phyloP scores from a whole-genome alignment of 164 flowering plant genomes.

The Protea cynaroides region DNA sequence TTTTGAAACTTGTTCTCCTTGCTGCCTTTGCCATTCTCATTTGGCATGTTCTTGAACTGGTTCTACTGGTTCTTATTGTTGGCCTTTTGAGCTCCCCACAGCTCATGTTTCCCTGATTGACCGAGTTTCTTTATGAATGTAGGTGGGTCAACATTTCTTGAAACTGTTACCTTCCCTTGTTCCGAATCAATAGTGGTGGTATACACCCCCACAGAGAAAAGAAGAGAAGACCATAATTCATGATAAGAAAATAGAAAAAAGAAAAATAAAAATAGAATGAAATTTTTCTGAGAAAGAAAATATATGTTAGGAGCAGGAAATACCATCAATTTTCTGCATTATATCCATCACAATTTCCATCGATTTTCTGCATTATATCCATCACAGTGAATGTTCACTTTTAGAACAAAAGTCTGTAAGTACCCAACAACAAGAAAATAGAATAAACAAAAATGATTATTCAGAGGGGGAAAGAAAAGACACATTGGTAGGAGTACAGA shows the following conservation, averaged over 20 bases:
- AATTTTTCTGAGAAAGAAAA: neutral
- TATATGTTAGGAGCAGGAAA: neutral
- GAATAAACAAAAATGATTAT: conserved; percentile 4
- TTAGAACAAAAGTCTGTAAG: conserved; percentile 77
- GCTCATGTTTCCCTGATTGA: conserved; percentile 72
- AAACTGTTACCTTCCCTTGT: conserved; percentile 83
- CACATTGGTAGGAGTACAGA: conserved; percentile 11
- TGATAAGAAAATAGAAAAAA: no score
- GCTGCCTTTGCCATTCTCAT: conserved; percentile 41
- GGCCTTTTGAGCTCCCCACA: conserved; percentile 66
- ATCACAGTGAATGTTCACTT: conserved; percentile 87
- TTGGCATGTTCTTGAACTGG: conserved; percentile 65
- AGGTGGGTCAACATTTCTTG: conserved; percentile 75
- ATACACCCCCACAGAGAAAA: conserved; percentile 58
- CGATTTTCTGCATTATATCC: conserved; percentile 79
- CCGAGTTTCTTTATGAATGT: conserved; percentile 75
- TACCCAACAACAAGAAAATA: conserved; percentile 10
- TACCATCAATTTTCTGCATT: conserved; percentile 87
- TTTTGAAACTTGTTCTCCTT: conserved; percentile 43
- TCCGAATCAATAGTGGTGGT: conserved; percentile 66
- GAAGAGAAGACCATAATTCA: neutral
- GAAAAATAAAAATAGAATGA: no score
- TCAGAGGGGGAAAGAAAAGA: neutral
- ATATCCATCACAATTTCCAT: conserved; percentile 80
- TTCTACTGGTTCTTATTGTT: conserved; percentile 42